A percentile compares a stretch with the other conserved stretches of the same genome.
Conservation (phyloP, 1,284 basidiomycete species). For the Mycena citricolor region DNA sequence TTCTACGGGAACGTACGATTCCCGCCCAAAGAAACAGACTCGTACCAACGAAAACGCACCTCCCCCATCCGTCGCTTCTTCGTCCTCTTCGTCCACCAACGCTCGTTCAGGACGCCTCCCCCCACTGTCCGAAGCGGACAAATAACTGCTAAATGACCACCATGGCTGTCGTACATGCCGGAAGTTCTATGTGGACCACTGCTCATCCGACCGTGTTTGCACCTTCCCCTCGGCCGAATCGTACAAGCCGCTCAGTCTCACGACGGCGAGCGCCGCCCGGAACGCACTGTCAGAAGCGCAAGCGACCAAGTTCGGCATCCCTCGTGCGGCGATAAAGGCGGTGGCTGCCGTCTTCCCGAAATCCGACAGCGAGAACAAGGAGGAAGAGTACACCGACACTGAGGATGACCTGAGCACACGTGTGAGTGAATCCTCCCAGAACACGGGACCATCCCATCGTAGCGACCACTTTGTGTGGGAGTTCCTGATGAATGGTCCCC, state of each 20-base stretch:
- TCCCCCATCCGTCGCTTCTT: too few relatives aligned
- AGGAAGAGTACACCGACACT: background rate
- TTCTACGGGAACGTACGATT: background rate
- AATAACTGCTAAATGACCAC: background rate
- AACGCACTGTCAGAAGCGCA: constrained; percentile 1
- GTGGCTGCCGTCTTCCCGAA: too few relatives aligned
- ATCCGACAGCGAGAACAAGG: too few relatives aligned
- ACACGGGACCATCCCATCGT: too few relatives aligned
- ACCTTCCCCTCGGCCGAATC: background rate
- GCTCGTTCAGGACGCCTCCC: constrained; percentile 2
- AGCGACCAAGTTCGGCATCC: background rate
- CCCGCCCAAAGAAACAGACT: constrained; percentile 1
- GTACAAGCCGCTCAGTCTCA: background rate
- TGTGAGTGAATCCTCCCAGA: background rate
- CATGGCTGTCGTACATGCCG: constrained; percentile 3
- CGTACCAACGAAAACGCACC: background rate
- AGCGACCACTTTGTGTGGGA: constrained; percentile 5
- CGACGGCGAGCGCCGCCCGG: background rate
- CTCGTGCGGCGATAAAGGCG: too few relatives aligned
- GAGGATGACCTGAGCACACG: background rate
- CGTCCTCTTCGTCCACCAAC: background rate
- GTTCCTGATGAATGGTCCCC: constrained; percentile 9
- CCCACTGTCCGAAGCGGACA: constrained; percentile 2
- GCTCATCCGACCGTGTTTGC: background rate
- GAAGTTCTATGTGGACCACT: background rate